Evolutionary conservation across 177 flowering plant genomes (phyloP).

Genomic region (Tripterygium wilfordii): DNA sequence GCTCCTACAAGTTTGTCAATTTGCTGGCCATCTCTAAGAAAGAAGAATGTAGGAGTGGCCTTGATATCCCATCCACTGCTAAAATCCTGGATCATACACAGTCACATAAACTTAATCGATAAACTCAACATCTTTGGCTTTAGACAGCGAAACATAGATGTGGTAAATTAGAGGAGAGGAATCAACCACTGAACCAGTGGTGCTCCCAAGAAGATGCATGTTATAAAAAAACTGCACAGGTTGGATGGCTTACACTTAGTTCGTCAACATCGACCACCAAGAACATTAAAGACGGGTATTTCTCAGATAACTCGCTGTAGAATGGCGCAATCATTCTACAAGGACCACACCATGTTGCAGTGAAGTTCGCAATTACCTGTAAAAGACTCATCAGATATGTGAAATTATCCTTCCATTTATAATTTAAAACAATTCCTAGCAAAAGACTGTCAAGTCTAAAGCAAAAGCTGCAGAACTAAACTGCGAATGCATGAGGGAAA

Average conservation of each 20-base stretch:
- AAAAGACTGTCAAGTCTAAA: no score
- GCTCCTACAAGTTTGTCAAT: slow-evolving; percentile 90
- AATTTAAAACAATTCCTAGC: no score
- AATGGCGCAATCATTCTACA: slow-evolving; percentile 77
- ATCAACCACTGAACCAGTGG: no score
- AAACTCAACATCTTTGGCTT: neutral
- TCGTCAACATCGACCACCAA: slow-evolving; percentile 86
- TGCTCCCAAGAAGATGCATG: neutral
- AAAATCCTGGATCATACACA: slow-evolving; percentile 50
- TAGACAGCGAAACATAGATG: neutral
- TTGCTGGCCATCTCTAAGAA: slow-evolving; percentile 69
- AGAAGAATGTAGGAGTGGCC: slow-evolving; percentile 93
- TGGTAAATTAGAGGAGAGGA: no score
- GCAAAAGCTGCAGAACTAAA: no score
- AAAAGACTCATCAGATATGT: no score
- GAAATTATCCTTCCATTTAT: no score
- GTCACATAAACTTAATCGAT: neutral
- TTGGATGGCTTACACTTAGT: slow-evolving; percentile 48
- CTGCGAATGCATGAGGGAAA: no score
- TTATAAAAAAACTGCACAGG: neutral
- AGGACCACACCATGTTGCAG: slow-evolving; percentile 98
- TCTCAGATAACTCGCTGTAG: slow-evolving; percentile 69
- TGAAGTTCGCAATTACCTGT: slow-evolving; percentile 89
- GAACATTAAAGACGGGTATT: slow-evolving; percentile 62
- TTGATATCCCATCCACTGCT: slow-evolving; percentile 81